Conservation (phyloP, 23 red algal genomes). For the Gracilaria gracilis region DNA sequence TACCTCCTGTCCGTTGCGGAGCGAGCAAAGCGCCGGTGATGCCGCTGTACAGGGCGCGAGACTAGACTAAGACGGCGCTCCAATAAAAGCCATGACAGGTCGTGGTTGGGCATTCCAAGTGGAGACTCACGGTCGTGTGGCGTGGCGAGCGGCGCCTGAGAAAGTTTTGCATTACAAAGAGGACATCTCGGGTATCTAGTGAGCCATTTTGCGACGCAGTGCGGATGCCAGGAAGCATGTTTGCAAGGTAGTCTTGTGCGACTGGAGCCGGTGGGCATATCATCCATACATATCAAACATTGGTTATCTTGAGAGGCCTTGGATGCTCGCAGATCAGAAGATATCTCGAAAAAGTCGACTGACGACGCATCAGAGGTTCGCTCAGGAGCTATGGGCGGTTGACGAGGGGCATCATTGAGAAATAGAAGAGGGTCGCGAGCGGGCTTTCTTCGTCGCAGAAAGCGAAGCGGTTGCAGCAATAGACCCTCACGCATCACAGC, state of each 20-base stretch:
- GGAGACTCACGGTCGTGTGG: neutral
- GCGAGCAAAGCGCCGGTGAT: constrained; percentile 21
- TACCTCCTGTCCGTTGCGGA: constrained; percentile 27
- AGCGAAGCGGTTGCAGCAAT: constrained; percentile 26
- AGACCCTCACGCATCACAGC: neutral
- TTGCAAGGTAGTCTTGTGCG: constrained; percentile 37
- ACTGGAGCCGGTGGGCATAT: constrained; percentile 18
- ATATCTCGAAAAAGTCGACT: constrained; percentile 26
- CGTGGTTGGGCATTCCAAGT: neutral
- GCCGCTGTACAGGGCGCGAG: constrained; percentile 24
- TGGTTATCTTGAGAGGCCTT: constrained; percentile 32
- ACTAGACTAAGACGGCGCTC: constrained; percentile 45
- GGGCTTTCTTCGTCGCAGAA: constrained; percentile 34
- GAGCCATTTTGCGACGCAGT: constrained; percentile 55
- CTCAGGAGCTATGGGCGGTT: constrained; percentile 46
- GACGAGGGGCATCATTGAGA: constrained; percentile 51
- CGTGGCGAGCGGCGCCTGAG: neutral
- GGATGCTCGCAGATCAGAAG: constrained; percentile 31
- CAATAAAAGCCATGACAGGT: constrained; percentile 39
- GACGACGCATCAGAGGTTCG: constrained; percentile 35
- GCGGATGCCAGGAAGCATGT: constrained; percentile 49
- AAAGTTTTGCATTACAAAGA: constrained; percentile 36
- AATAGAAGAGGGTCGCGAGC: constrained; percentile 28
- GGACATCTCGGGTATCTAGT: constrained; percentile 34
- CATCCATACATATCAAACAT: constrained; percentile 58